phyloP scores from a whole-genome alignment of 352 stramenopile genomes.

The Pythium folliculosum region DNA sequence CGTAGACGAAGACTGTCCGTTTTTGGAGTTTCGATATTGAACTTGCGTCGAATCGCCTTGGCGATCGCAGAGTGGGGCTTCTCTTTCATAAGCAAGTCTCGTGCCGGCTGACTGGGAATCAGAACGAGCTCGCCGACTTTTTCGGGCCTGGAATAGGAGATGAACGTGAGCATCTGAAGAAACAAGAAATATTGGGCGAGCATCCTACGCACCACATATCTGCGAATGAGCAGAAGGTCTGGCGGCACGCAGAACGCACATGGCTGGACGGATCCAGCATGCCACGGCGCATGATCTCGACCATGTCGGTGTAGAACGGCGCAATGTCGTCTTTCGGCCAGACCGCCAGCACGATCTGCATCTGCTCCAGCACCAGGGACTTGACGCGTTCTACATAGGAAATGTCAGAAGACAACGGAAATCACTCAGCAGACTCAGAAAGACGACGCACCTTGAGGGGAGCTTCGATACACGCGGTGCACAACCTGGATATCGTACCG shows the following conservation, averaged over 20 bases:
- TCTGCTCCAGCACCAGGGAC: slow-evolving; percentile 56
- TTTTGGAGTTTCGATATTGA: slow-evolving; percentile 5
- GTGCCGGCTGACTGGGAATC: slow-evolving; percentile 41
- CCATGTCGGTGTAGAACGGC: slow-evolving; percentile 45
- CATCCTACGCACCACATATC: slow-evolving; percentile 44
- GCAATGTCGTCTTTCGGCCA: slow-evolving; percentile 55
- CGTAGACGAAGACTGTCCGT: slow-evolving; percentile 16
- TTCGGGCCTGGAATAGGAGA: slow-evolving; percentile 38
- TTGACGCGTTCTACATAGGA: slow-evolving; percentile 46
- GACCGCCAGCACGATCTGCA: slow-evolving; percentile 53
- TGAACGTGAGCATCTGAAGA: not conserved
- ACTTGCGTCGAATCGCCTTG: slow-evolving; percentile 43
- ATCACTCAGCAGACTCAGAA: not conserved
- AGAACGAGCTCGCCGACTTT: slow-evolving; percentile 48
- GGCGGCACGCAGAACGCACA: slow-evolving; percentile 48
- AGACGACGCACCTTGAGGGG: slow-evolving; percentile 39
- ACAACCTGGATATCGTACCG: slow-evolving; percentile 63
- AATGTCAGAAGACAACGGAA: not conserved
- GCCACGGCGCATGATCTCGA: slow-evolving; percentile 51
- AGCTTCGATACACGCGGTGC: slow-evolving; percentile 44
- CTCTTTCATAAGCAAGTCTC: slow-evolving; percentile 47
- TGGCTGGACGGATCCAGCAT: slow-evolving; percentile 43
- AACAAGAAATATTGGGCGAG: not conserved
- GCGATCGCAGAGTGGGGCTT: slow-evolving; percentile 48
- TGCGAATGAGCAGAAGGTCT: slow-evolving; percentile 49